phyloP scores from a whole-genome alignment of 2,329 filamentous ascomycete species.

The Aspergillus intermedius region DNA sequence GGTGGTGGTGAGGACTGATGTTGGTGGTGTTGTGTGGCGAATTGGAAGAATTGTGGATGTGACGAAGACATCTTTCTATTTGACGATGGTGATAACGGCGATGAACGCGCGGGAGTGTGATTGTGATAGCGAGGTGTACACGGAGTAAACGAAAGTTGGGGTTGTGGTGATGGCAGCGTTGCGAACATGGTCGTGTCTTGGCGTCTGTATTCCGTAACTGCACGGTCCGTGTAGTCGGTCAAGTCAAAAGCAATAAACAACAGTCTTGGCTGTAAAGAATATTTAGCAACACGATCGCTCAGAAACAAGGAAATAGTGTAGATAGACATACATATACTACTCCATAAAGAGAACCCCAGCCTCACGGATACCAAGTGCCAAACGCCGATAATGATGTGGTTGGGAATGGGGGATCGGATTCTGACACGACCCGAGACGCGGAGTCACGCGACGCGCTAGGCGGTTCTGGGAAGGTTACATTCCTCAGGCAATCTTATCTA shows the following conservation, averaged over 20 bases:
- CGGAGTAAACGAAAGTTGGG: slow-evolving; percentile 9
- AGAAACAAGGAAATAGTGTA: background rate
- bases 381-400: background rate
- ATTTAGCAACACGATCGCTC: background rate
- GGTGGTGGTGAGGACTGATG: background rate
- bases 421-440: slow-evolving; percentile 1
- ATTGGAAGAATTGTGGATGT: slow-evolving; percentile 1
- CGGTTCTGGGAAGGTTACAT: slow-evolving; percentile 12
- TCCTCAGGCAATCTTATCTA: slow-evolving; percentile 15
- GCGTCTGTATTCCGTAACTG: background rate
- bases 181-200: slow-evolving; percentile 23
- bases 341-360: background rate
- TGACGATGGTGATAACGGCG: slow-evolving; percentile 15
- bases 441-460: slow-evolving; percentile 11
- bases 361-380: background rate
- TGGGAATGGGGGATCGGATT: slow-evolving; percentile 1
- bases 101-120: slow-evolving; percentile 18
- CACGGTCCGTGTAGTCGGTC: no score
- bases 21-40: background rate
- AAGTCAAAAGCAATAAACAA: no score
- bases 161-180: slow-evolving; percentile 13
- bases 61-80: slow-evolving; percentile 1
- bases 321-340: background rate
- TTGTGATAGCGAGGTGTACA: slow-evolving; percentile 1
- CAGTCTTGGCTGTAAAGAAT: background rate